Conservation (phyloP, 2,329 filamentous ascomycete genomes). For the Colletotrichum tropicale region DNA sequence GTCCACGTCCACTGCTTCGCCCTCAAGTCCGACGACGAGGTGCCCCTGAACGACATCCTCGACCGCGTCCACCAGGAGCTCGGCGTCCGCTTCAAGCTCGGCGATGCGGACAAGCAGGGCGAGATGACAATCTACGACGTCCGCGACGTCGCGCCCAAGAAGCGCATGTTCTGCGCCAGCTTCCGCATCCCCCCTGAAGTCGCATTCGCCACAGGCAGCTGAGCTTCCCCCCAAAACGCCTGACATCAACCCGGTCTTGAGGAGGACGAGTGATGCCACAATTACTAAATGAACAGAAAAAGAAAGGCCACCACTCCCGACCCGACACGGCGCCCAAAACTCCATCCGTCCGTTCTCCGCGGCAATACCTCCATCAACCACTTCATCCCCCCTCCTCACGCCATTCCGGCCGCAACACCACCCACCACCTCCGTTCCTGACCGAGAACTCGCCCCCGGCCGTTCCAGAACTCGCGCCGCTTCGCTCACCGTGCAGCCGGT, state of each 20-base stretch:
- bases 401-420: not conserved
- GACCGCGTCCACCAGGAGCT: constrained; percentile 44
- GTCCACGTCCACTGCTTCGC: constrained; percentile 96
- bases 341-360: not conserved
- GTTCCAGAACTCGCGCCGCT: not conserved
- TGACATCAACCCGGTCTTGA: not conserved
- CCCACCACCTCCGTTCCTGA: not conserved
- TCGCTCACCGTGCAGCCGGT: constrained; percentile 1
- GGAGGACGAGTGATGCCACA: not conserved
- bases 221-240: not conserved
- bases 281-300: not conserved
- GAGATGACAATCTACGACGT: constrained; percentile 70
- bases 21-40: constrained; percentile 78
- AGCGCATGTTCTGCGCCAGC: constrained; percentile 95
- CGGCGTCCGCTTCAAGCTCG: constrained; percentile 43
- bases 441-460: not conserved
- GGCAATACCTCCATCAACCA: not conserved
- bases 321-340: not conserved
- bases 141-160: constrained; percentile 87
- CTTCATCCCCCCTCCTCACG: not conserved
- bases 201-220: constrained; percentile 64
- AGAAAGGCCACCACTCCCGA: not conserved
- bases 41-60: constrained; percentile 57
- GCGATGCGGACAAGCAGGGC: constrained; percentile 49
- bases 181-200: constrained; percentile 85